phyloP scores from a whole-genome alignment of 78 protist species.

The Planoprotostelium fungivorum region DNA sequence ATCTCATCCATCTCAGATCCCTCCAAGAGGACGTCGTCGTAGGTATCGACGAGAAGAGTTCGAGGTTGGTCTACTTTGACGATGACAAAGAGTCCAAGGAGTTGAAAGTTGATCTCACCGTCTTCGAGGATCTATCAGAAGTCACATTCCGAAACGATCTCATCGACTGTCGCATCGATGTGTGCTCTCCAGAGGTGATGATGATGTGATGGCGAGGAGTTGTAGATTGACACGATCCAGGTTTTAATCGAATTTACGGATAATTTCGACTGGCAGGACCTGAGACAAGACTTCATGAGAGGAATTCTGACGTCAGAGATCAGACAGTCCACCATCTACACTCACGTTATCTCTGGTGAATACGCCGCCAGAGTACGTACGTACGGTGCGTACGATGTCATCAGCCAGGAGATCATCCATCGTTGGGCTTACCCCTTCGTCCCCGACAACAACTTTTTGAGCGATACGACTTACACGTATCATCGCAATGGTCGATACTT shows the following conservation, averaged over 20 bases:
- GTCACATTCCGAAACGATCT: slow-evolving; percentile 64
- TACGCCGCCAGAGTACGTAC: slow-evolving; percentile 67
- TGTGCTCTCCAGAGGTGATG: slow-evolving; percentile 78
- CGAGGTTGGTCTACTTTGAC: slow-evolving; percentile 28
- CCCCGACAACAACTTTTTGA: slow-evolving; percentile 64
- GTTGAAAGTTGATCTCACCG: slow-evolving; percentile 2
- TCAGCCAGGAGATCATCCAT: slow-evolving; percentile 62
- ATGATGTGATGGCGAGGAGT: neutral
- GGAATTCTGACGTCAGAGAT: slow-evolving; percentile 52
- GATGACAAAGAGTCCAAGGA: slow-evolving; percentile 13
- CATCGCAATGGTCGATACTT: slow-evolving; percentile 55
- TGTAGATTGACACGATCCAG: neutral
- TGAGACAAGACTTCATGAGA: slow-evolving; percentile 61
- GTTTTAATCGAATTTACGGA: slow-evolving; percentile 63
- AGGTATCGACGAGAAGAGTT: slow-evolving; percentile 20
- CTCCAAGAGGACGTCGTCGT: slow-evolving; percentile 44
- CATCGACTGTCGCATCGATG: slow-evolving; percentile 63
- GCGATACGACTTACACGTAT: slow-evolving; percentile 17
- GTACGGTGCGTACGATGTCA: neutral
- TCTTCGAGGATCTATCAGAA: slow-evolving; percentile 20
- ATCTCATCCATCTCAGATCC: slow-evolving; percentile 7
- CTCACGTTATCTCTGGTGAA: slow-evolving; percentile 47
- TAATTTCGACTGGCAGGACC: slow-evolving; percentile 67
- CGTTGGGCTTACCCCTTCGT: slow-evolving; percentile 84
- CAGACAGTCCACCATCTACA: slow-evolving; percentile 29